Evolutionary conservation across 148 eudicot genomes (phyloP).

Genomic region (Dysphania ambrosioides): DNA sequence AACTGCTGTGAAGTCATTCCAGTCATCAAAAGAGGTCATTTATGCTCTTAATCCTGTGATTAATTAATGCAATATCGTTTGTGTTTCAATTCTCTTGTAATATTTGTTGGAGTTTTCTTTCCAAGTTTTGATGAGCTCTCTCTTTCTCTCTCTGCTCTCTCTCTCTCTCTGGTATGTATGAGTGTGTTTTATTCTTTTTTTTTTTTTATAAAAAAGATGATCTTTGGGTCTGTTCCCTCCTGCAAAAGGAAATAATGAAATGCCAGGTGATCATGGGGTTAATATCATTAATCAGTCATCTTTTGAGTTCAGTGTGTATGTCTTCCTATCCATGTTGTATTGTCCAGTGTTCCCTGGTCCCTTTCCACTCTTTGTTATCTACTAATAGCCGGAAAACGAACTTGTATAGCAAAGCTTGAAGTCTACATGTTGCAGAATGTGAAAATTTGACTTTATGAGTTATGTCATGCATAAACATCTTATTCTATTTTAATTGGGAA

Average conservation of each 20-base stretch:
- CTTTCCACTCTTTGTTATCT: not conserved
- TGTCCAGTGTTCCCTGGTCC: not conserved
- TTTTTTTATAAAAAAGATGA: too few species aligned
- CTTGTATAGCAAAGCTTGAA: not conserved
- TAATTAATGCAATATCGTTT: not conserved
- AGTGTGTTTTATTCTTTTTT: not conserved
- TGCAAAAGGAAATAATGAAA: not conserved
- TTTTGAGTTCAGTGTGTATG: not conserved
- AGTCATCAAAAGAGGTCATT: slow-evolving; percentile 62
- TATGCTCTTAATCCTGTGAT: slow-evolving; percentile 14
- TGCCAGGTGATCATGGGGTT: not conserved
- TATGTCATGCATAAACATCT: not conserved
- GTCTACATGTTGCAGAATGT: not conserved
- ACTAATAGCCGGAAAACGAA: not conserved
- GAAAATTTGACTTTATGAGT: not conserved
- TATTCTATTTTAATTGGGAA: not conserved
- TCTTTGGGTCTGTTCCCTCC: not conserved
- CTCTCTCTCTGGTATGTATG: too few species aligned
- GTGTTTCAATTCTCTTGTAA: slow-evolving; percentile 8
- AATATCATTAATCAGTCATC: not conserved
- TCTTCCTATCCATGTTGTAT: not conserved
- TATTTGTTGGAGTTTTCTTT: not conserved
- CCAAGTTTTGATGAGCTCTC: not conserved
- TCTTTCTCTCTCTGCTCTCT: too few species aligned
- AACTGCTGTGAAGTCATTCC: slow-evolving; percentile 68